Evolutionary conservation across 139 green algal species (phyloP).

Genomic region (Spirogloea muscicola): DNA sequence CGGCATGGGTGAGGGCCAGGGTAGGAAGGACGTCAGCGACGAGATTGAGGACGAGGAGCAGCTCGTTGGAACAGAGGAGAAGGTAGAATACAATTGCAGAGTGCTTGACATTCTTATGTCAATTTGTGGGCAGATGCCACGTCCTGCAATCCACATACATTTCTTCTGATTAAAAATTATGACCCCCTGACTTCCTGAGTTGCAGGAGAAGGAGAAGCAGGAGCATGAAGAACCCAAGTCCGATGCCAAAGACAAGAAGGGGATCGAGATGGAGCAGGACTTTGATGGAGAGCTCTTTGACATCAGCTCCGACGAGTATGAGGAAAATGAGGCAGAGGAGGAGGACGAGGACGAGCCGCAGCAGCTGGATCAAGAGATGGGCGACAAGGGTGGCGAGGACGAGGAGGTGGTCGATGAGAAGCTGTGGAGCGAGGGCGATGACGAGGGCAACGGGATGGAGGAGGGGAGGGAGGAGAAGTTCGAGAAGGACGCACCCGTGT

Average conservation of each 20-base stretch:
- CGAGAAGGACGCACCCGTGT: constrained; percentile 56
- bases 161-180: too few relatives aligned
- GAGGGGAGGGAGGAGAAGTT: constrained; percentile 57
- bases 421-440: constrained; percentile 65
- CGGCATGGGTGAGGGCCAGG: constrained; percentile 81
- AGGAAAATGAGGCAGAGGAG: constrained; percentile 61
- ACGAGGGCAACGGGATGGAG: constrained; percentile 47
- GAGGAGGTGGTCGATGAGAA: constrained; percentile 88
- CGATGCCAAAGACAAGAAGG: constrained; percentile 45
- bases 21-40: constrained; percentile 85
- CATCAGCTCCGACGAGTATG: constrained; percentile 51
- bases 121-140: neutral
- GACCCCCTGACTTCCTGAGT: too few relatives aligned
- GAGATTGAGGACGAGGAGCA: constrained; percentile 96
- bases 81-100: constrained; percentile 13
- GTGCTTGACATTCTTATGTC: too few relatives aligned
- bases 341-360: constrained; percentile 66
- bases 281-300: constrained; percentile 88
- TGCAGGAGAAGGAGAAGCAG: constrained; percentile 14
- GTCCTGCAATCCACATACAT: neutral
- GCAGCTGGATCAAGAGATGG: constrained; percentile 60
- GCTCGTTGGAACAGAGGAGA: constrained; percentile 79
- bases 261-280: constrained; percentile 95
- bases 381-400: constrained; percentile 58
- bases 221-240: constrained; percentile 9